A percentile compares a stretch with the other conserved stretches of the same genome.
Evolutionary conservation across 2,329 filamentous ascomycete species (phyloP).

Genomic region (Elsinoe perseae): DNA sequence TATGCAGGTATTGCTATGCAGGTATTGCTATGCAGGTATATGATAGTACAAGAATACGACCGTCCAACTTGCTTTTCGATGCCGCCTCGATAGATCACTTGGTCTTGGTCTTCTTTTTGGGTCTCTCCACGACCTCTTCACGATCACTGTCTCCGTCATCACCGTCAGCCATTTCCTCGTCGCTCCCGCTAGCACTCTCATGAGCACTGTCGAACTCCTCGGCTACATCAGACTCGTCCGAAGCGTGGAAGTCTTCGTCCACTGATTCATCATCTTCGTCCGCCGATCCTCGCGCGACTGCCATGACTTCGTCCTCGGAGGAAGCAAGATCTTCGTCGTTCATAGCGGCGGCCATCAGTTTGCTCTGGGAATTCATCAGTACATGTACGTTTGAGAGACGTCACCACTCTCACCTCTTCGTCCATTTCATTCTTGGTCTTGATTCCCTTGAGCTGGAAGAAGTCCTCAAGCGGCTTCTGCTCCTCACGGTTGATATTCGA

Average conservation of each 20-base stretch:
- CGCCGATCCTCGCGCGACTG: slow-evolving; percentile 74
- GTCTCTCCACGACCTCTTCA: slow-evolving; percentile 48
- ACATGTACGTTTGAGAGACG: slow-evolving; percentile 23
- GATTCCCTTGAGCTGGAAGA: slow-evolving; percentile 92
- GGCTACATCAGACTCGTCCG: slow-evolving; percentile 88
- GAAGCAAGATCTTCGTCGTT: slow-evolving; percentile 75
- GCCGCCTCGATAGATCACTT: background rate
- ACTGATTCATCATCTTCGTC: slow-evolving; percentile 94
- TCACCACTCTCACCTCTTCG: slow-evolving; percentile 63
- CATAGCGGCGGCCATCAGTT: slow-evolving; percentile 68
- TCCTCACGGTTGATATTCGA: slow-evolving; percentile 99
- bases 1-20: background rate
- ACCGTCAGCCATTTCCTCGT: slow-evolving; percentile 57
- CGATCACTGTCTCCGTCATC: slow-evolving; percentile 41
- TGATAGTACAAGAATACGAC: slow-evolving; percentile 9
- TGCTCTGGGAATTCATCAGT: slow-evolving; percentile 38
- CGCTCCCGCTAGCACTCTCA: slow-evolving; percentile 67
- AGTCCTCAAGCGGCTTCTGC: slow-evolving; percentile 89
- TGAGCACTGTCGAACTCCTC: slow-evolving; percentile 93
- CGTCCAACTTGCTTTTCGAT: background rate
- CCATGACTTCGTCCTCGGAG: slow-evolving; percentile 69
- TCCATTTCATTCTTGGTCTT: slow-evolving; percentile 98
- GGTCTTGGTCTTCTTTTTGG: slow-evolving; percentile 58
- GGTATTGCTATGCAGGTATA: background rate
- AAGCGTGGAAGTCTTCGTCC: slow-evolving; percentile 91